Evolutionary conservation across 73 alveolate genomes (phyloP).

Genomic region (Effrenium voratum): DNA sequence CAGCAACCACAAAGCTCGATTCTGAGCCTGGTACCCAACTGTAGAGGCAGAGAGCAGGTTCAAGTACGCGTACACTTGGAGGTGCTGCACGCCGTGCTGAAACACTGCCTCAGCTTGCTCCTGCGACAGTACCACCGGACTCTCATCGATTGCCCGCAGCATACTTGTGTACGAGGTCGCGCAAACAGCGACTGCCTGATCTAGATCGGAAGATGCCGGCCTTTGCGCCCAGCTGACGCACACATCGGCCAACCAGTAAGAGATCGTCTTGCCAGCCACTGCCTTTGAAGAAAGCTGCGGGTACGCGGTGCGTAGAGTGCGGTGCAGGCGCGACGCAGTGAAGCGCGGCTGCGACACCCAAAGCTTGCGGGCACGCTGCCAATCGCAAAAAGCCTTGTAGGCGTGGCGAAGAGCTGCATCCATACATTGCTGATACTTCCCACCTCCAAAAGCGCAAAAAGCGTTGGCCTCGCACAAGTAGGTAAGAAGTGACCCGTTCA

Average conservation of each 20-base stretch:
- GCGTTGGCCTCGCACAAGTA: neutral
- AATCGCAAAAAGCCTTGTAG: neutral
- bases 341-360: slow-evolving; percentile 22
- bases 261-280: neutral
- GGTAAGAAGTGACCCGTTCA: slow-evolving; percentile 25
- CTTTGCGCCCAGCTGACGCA: neutral
- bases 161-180: neutral
- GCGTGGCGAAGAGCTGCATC: neutral
- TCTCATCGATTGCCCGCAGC: neutral
- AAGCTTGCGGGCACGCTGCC: neutral
- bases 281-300: neutral
- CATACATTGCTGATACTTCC: neutral
- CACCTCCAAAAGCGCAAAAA: neutral
- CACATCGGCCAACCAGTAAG: neutral
- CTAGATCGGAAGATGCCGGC: neutral
- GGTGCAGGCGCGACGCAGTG: neutral
- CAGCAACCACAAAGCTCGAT: neutral
- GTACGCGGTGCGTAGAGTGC: neutral
- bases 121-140: neutral
- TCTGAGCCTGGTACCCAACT: neutral
- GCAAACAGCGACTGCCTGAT: neutral
- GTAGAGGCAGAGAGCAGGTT: neutral
- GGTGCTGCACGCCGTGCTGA: neutral
- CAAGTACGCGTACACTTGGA: neutral
- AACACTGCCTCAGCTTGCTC: neutral